Evolutionary conservation across 768 basidiomycete genomes (phyloP), one percentile per base, ranked within the genome.

Genomic region (Mycena alexandri): DNA sequence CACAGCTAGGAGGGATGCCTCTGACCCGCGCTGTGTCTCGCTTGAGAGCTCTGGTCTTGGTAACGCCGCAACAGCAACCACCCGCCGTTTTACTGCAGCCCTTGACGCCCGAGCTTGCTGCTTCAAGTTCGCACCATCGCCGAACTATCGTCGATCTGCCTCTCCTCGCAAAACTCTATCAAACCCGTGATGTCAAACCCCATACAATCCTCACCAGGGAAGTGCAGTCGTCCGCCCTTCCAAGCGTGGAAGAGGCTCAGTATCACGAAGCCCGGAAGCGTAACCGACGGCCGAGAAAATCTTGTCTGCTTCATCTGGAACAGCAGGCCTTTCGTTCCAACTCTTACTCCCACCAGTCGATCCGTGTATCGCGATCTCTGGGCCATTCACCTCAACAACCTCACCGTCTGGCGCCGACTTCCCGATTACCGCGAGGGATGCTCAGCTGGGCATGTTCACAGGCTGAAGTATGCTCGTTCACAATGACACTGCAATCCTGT

Each of bases 231-330:
- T 61, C 6, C 3, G 63, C 67, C 22, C 54, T 79, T 69, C 4
- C 81, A 82, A 2, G 79, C 79, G 0, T 82, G 81, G 82, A 68
- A 70, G 62, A 79, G 80, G 69, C 61, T 81, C 3, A 65, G 71
- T 47, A 65, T 74, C 3, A 1, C 16, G 38, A 71, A 69, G 63
- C 51, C 50, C 41, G 73, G 68, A 0, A 38, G 57, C 0, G 65
- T 67, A 41, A 65, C 52, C 24, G 63, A 66, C 10, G 67, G 71
- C 5, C 69, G 76, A 0, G 70, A 74, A 55, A 64, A 55, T 5
- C 78, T 75, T 52, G 67, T 72, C 14, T 71, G 65, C 29, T 79
- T 79, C 60, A 73, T 79, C 14, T 79, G 75, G 73, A 73, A 79
- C 11, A 69, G 78, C 74, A 44, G 22, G 73, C 63, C 7, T 22